phyloP scores from a whole-genome alignment of 495 filamentous ascomycete genomes.

The Aspergillus heteromorphus region DNA sequence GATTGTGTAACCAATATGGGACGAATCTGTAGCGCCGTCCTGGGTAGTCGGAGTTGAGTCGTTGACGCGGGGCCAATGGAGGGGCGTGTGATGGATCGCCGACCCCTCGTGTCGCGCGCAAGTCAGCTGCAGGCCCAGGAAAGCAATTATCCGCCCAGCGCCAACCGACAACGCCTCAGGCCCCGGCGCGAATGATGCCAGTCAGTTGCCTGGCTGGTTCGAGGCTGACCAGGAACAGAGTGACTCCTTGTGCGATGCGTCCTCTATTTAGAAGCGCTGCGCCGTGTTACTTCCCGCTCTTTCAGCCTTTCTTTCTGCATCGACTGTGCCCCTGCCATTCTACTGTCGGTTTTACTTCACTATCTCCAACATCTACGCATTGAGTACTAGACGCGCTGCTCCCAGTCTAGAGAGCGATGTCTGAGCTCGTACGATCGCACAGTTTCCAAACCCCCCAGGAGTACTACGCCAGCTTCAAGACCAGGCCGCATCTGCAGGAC shows the following conservation, averaged over 20 bases:
- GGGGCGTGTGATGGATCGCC: neutral
- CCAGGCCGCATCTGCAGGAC: conserved; percentile 14
- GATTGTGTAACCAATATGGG: too few species aligned
- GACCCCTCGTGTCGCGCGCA: neutral
- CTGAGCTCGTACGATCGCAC: conserved; percentile 6
- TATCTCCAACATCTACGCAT: neutral
- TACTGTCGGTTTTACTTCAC: neutral
- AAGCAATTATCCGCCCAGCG: neutral
- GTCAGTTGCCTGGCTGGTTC: neutral
- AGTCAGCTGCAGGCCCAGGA: neutral
- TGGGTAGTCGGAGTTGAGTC: neutral
- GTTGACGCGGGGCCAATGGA: neutral
- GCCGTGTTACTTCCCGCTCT: neutral
- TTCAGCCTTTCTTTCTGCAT: neutral
- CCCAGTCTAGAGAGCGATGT: conserved; percentile 9
- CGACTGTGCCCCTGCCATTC: neutral
- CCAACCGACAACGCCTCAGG: neutral
- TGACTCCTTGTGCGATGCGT: neutral
- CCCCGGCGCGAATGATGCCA: neutral
- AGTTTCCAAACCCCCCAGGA: conserved; percentile 22
- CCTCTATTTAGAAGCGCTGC: neutral
- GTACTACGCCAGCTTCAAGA: conserved; percentile 34
- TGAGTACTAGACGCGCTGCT: neutral
- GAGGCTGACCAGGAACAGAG: neutral
- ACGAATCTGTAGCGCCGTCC: neutral